Evolutionary conservation across 805 yeast species (phyloP), one percentile per base, ranked within the genome.

Genomic region (Candida glaebosa): DNA sequence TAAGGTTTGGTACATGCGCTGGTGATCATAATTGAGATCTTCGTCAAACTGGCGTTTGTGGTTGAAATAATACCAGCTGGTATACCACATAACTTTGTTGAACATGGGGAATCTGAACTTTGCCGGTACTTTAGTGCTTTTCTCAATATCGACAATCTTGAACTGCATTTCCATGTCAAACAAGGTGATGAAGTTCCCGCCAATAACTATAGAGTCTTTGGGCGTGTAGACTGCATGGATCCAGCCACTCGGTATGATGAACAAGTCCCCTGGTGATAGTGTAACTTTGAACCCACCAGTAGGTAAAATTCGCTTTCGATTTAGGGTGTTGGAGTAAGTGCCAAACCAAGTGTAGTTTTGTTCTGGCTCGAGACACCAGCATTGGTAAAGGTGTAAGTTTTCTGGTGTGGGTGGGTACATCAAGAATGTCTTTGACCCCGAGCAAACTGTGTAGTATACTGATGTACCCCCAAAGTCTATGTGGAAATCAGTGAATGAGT

Each of bases 381-480:
- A 60, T 28, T 75, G 73, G 54, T 87, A 89, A 25, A 75, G 69
- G 12, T 66, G 56, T 38, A 88, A 67, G 51, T 88, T 89, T 10
- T 59, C 50, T 2, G 63, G 57, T 0, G 95, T 79, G 2, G 96
- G 96, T 0, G 95, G 96, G 51, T 73, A 79, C 73, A 89, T 76
- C 36, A 88, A 59, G 54, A 89, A 89, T 24, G 79, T 74, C 53
- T 89, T 89, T 3, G 65, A 51, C 1, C 97, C 97, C n/a, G 73
- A 65, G 12, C 89, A 62, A 3, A 89, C 80, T 2, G 91, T 87
- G 60, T 89, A 89, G 57, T 87, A 89, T 4, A 89, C 97, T 1
- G 93, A 84, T 0, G 96, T 86, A 0, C 96, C 97, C 2, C 95
- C 93, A 59, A 89, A 89, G 59, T 89, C 97, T 33, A 89, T 70